phyloP scores from a whole-genome alignment of 1,284 basidiomycete genomes.

The Fomitopsis schrenkii region DNA sequence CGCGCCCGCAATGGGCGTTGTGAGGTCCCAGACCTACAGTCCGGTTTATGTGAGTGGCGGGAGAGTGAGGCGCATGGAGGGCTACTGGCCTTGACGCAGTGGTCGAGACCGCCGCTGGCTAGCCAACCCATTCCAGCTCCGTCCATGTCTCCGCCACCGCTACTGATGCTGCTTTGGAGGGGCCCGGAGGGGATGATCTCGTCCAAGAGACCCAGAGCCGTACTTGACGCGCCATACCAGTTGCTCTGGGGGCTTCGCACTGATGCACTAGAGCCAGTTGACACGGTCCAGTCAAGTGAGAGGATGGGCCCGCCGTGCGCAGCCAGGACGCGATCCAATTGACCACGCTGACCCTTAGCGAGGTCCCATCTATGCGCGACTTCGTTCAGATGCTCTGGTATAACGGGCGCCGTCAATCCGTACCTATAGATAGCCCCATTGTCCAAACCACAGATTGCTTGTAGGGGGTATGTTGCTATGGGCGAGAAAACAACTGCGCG shows the following conservation, averaged over 20 bases:
- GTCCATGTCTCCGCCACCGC: slow-evolving; percentile 16
- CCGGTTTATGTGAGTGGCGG: slow-evolving; percentile 4
- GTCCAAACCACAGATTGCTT: slow-evolving; percentile 76
- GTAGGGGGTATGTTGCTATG: slow-evolving; percentile 55
- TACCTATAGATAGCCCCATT: slow-evolving; percentile 54
- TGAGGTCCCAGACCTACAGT: slow-evolving; percentile 75
- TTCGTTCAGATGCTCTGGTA: neutral
- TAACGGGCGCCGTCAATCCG: neutral
- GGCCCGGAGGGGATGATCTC: slow-evolving; percentile 21
- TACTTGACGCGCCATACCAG: slow-evolving; percentile 23
- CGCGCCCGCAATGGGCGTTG: slow-evolving; percentile 38
- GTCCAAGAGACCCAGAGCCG: slow-evolving; percentile 21
- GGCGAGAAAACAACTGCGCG: slow-evolving; percentile 75
- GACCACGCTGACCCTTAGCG: slow-evolving; percentile 65
- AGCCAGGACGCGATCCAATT: slow-evolving; percentile 71
- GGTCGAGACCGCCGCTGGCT: slow-evolving; percentile 78
- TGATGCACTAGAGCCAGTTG: slow-evolving; percentile 11
- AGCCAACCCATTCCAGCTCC: slow-evolving; percentile 68
- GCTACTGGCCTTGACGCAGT: slow-evolving; percentile 66
- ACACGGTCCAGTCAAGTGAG: slow-evolving; percentile 70
- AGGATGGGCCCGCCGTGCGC: slow-evolving; percentile 79
- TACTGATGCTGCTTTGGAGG: slow-evolving; percentile 5
- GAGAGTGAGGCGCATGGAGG: neutral
- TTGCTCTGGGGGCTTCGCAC: slow-evolving; percentile 10
- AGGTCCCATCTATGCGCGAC: slow-evolving; percentile 65